These are phyloP conservation scores for Dictyostelium discoideum DNA, from an alignment of 78 protist genomes.

Conservation along the genomic window dicty_2.7 NC_007089.4:5343501-5344000, in stretches of 20 bases:
- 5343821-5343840: not conserved
- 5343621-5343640: conserved; percentile 37
- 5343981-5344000: not conserved
- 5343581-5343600: not conserved
- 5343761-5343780: conserved; percentile 9
- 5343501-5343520: not conserved
- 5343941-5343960: not conserved
- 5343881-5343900: no score
- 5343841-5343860: not conserved
- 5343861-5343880: not conserved
- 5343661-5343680: conserved; percentile 3
- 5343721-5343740: not conserved
- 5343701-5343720: conserved; percentile 10
- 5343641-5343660: conserved; percentile 12
- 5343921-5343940: not conserved
- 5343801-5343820: not conserved
- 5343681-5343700: conserved; percentile 9
- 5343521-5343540: conserved; percentile 4
- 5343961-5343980: not conserved
- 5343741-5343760: conserved; percentile 8
- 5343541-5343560: conserved; percentile 20
- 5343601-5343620: not conserved
- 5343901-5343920: no score
- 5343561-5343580: conserved; percentile 13
- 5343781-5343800: not conserved